A percentile compares a stretch with the other conserved stretches of the same genome.
Conservation (phyloP, 2,329 filamentous ascomycete species). For the Aspergillus niger region DNA sequence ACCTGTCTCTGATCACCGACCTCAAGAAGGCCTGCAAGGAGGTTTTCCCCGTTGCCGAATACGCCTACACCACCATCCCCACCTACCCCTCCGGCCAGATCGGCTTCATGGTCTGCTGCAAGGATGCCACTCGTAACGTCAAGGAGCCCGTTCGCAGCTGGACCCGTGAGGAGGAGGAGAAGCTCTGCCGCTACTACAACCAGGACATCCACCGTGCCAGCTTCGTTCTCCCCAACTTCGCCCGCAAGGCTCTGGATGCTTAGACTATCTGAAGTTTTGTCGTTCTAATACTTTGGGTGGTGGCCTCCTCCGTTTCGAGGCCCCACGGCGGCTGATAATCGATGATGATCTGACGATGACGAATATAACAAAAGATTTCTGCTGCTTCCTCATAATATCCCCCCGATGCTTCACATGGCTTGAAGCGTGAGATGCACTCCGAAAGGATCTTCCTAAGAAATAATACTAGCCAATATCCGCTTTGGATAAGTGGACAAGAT, state of each 20-base stretch:
- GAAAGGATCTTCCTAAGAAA: not conserved
- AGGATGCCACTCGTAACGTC: conserved; percentile 82
- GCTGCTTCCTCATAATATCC: not conserved
- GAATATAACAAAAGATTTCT: conserved; percentile 14
- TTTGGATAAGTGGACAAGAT: not conserved
- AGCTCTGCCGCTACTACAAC: conserved; percentile 96
- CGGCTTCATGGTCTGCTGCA: conserved; percentile 99
- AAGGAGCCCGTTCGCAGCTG: conserved; percentile 81
- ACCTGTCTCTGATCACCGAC: conserved; percentile 87
- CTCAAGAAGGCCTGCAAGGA: conserved; percentile 96
- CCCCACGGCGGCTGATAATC: conserved; percentile 15
- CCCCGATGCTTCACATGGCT: not conserved
- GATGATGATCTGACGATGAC: conserved; percentile 25
- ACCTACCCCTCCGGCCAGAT: conserved; percentile 99
- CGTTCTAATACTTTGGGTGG: conserved; percentile 10
- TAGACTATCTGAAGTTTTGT: conserved; percentile 18
- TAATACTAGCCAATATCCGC: not conserved
- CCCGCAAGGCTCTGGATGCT: conserved; percentile 66
- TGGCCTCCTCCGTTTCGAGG: conserved; percentile 11
- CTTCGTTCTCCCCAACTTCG: conserved; percentile 93
- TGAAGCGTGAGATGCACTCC: not conserved
- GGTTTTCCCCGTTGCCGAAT: conserved; percentile 97
- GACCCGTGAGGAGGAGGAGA: conserved; percentile 84
- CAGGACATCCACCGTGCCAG: conserved; percentile 92
- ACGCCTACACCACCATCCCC: conserved; percentile 97